phyloP scores from a whole-genome alignment of 1,284 basidiomycete genomes.

The Inonotus hispidus region DNA sequence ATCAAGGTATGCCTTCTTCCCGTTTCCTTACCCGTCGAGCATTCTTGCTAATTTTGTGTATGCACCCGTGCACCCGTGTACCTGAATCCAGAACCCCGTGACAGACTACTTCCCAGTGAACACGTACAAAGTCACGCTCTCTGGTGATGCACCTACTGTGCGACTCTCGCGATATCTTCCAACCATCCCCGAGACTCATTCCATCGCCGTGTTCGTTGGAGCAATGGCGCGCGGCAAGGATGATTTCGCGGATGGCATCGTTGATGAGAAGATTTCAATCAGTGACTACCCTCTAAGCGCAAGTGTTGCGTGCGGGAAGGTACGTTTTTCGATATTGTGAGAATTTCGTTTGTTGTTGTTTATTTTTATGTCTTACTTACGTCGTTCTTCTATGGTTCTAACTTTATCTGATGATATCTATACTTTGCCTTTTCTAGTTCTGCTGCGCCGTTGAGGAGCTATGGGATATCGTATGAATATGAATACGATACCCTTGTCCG shows the following conservation, averaged over 20 bases:
- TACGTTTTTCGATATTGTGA: slow-evolving; percentile 33
- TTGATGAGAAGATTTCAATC: slow-evolving; percentile 97
- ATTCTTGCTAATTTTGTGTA: slow-evolving; percentile 8
- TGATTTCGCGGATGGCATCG: slow-evolving; percentile 94
- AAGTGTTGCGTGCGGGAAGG: slow-evolving; percentile 95
- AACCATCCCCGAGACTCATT: slow-evolving; percentile 80
- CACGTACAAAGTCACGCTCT: slow-evolving; percentile 94
- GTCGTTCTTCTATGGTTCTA: background rate
- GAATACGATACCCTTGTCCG: background rate
- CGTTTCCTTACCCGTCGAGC: background rate
- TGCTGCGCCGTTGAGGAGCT: slow-evolving; percentile 20
- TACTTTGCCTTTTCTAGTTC: slow-evolving; percentile 11
- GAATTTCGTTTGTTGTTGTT: background rate
- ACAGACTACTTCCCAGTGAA: slow-evolving; percentile 94
- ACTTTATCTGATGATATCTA: background rate
- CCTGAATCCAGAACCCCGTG: slow-evolving; percentile 74
- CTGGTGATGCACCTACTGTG: slow-evolving; percentile 84
- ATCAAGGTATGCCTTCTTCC: slow-evolving; percentile 61
- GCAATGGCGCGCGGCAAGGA: slow-evolving; percentile 96
- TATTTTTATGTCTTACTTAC: background rate
- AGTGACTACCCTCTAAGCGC: slow-evolving; percentile 94
- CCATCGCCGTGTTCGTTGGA: slow-evolving; percentile 93
- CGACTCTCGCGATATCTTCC: slow-evolving; percentile 82
- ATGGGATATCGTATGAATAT: slow-evolving; percentile 18
- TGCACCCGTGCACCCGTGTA: background rate